A percentile compares a stretch with the other conserved stretches of the same genome.
Conservation (phyloP, 495 filamentous ascomycete genomes). For the Hyaloscypha variabilis region DNA sequence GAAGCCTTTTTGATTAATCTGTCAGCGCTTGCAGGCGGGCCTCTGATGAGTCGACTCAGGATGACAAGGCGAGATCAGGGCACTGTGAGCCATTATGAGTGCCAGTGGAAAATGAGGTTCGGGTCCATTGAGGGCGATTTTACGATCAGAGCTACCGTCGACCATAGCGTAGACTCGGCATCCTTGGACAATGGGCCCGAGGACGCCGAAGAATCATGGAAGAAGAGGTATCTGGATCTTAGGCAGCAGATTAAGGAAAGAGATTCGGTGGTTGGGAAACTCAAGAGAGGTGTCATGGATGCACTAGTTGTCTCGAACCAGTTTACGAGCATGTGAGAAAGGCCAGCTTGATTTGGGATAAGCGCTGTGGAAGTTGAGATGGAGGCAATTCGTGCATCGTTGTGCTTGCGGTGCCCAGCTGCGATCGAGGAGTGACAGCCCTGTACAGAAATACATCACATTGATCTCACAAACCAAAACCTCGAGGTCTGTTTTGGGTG, state of each 20-base stretch:
- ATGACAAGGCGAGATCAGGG: constrained; percentile 43
- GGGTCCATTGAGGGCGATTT: constrained; percentile 47
- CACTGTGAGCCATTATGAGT: constrained; percentile 42
- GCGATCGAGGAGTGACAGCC: not conserved
- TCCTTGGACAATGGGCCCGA: constrained; percentile 12
- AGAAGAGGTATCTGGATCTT: constrained; percentile 32
- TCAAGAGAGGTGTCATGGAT: constrained; percentile 29
- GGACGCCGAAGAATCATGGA: constrained; percentile 27
- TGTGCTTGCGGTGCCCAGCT: not conserved
- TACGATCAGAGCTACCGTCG: constrained; percentile 50
- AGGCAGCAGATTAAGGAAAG: constrained; percentile 34
- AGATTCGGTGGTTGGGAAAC: constrained; percentile 32
- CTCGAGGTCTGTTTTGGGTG: not conserved
- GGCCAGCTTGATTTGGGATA: not conserved
- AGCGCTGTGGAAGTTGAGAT: not conserved
- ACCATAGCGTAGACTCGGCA: constrained; percentile 38
- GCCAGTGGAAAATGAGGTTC: constrained; percentile 48
- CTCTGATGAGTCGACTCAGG: constrained; percentile 42
- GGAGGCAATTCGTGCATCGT: not conserved
- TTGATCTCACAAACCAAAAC: not conserved
- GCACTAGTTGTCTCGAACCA: constrained; percentile 28
- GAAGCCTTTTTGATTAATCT: constrained; percentile 57
- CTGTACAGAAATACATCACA: not conserved
- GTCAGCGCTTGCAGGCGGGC: constrained; percentile 49
- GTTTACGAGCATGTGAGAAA: constrained; percentile 7